Evolutionary conservation across 2,329 filamentous ascomycete genomes (phyloP).

Genomic region (Colletotrichum liriopes): DNA sequence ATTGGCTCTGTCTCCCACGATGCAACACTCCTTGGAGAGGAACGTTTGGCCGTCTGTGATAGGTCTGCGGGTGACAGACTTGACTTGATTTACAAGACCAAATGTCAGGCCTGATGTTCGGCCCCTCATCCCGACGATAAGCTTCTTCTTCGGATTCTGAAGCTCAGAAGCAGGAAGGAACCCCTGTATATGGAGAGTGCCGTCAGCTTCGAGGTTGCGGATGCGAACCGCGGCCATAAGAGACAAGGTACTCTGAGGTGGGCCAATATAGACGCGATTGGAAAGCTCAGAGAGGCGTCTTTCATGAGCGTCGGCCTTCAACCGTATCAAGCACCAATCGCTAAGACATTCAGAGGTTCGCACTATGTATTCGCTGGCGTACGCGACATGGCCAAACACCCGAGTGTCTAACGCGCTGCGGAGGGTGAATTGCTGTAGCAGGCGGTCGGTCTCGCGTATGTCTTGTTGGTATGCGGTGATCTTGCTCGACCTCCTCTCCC

Average conservation of each 20-base stretch:
- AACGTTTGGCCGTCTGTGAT: not conserved
- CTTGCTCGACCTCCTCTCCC: no score
- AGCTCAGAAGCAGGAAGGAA: not conserved
- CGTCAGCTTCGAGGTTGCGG: accelerated
- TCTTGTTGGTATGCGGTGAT: no score
- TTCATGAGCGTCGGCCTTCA: not conserved
- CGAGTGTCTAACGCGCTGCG: not conserved
- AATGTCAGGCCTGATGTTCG: not conserved
- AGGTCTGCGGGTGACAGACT: not conserved
- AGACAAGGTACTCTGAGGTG: no score
- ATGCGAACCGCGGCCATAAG: accelerated
- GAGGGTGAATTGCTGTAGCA: not conserved
- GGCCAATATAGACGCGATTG: not conserved
- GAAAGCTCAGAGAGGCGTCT: not conserved
- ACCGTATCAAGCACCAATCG: not conserved
- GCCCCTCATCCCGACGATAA: not conserved
- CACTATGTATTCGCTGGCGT: not conserved
- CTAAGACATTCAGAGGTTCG: not conserved
- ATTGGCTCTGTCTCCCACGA: no score
- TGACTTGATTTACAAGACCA: not conserved
- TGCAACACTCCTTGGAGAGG: not conserved
- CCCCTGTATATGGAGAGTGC: no score
- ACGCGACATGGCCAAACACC: not conserved
- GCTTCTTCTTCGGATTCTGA: not conserved
- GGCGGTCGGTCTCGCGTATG: no score